These are phyloP conservation scores for Pichia terricola DNA, from an alignment of 1,139 yeast genomes.

Conservation along the genomic window DNA sequence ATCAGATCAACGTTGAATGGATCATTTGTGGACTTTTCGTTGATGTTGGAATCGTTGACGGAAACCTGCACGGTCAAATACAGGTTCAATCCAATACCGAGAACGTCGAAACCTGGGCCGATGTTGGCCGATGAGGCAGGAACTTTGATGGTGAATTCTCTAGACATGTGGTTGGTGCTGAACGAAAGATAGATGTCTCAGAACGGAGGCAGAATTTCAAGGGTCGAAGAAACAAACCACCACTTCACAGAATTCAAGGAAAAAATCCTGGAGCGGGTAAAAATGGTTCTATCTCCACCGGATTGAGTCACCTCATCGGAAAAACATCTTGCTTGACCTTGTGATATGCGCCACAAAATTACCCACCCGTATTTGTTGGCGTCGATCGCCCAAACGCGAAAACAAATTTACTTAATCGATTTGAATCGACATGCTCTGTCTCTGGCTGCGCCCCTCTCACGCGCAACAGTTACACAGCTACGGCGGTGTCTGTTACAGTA, in stretches of 20 bases:
- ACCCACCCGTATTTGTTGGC: too few relatives aligned
- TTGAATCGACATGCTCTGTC: too few relatives aligned
- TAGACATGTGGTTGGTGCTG: constrained; percentile 12
- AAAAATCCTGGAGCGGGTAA: background rate
- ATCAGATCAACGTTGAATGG: constrained; percentile 60
- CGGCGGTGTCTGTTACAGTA: too few relatives aligned
- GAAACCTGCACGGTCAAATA: constrained; percentile 59
- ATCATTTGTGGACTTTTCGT: constrained; percentile 35
- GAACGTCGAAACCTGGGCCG: constrained; percentile 96
- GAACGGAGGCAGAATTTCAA: background rate
- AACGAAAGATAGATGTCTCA: too few relatives aligned
- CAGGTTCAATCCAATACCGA: constrained; percentile 79
- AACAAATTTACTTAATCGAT: too few relatives aligned
- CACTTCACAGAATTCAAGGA: background rate
- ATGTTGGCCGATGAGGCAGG: constrained; percentile 98
- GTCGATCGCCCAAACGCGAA: too few relatives aligned
- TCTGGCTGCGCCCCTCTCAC: too few relatives aligned
- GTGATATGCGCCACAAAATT: too few relatives aligned
- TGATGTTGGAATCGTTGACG: constrained; percentile 35
- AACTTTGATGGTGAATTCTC: constrained; percentile 54
- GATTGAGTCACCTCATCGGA: too few relatives aligned
- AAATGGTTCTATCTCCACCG: too few relatives aligned
- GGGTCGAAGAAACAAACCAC: background rate
- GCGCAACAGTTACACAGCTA: too few relatives aligned
- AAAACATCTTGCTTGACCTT: too few relatives aligned